Evolutionary conservation across 148 eudicot species (phyloP), one percentile per base, ranked within the genome.

Genomic region (Nepenthes mirabilis): DNA sequence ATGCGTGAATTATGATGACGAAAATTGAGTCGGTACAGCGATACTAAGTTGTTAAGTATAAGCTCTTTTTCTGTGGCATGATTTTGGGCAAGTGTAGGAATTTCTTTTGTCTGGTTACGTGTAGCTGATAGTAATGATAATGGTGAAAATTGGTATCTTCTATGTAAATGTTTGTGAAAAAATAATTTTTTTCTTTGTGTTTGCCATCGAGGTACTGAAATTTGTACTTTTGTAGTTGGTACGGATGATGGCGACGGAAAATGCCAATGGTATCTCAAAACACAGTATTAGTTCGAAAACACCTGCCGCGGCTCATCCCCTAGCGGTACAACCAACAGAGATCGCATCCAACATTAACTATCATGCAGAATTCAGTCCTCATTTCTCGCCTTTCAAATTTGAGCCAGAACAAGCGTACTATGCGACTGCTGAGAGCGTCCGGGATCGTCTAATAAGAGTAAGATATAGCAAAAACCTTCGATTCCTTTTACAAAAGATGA

Each of bases 361-460:
- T 69, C 99, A 93, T 61, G 91, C 91, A 53, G 88, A 78, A 53
- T 89, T 79, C 56, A 86, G 82, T 69, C 99, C 99, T 75, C 96
- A 93, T 81, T 93, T 93, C 75, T 88, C 98, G 33, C 89, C 91
- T 64, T 66, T 82, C 59, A 93, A 84, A 78, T 93, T 93, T 52
- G 91, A 89, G 74, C 95, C 95, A 4, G 95, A 88, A 74, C 99
- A 93, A 72, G 96, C 96, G 37, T 93, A 74, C 72, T 86, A 86
- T 68, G 99, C 99, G 48, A 86, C 99, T 63, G 99, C 99, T 55
- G 95, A 93, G 80, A 93, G 99, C 58, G 89, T 86, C 47, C 91
- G 95, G 52, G 96, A 93, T 77, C 95, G 88, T 59, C 80, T 93
- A 37, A 76, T 90, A 64, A 76, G 86, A 75, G 99, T 93, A 75